These are phyloP conservation scores for Ceratocystis lukuohia DNA, from an alignment of 2,329 filamentous ascomycete genomes.

Conservation along the genomic window DNA sequence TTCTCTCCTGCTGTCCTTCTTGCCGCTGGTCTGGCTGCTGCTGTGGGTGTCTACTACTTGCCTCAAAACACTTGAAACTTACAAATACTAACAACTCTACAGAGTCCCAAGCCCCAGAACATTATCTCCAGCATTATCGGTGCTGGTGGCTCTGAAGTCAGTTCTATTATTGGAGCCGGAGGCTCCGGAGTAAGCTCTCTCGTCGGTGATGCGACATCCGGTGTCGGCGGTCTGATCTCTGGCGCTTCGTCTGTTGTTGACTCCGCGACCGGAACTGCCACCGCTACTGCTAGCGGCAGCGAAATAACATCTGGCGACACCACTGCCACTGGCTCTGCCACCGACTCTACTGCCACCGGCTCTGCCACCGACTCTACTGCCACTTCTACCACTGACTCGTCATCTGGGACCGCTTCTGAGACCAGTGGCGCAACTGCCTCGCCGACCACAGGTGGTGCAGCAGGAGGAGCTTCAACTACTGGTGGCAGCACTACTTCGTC, in stretches of 20 bases:
- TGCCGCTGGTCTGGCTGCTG: conserved; percentile 25
- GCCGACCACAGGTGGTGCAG: too few relatives aligned
- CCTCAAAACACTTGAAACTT: neutral
- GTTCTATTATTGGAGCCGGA: conserved; percentile 16
- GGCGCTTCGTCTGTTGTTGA: neutral
- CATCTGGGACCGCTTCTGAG: conserved; percentile 19
- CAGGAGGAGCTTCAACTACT: too few relatives aligned
- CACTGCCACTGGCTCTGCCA: conserved; percentile 15
- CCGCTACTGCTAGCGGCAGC: conserved; percentile 18
- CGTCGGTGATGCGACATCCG: conserved; percentile 16
- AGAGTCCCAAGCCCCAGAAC: conserved; percentile 11
- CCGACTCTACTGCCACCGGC: conserved; percentile 19
- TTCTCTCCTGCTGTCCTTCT: conserved; percentile 26
- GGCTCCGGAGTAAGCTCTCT: conserved; percentile 16
- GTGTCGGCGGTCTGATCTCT: neutral
- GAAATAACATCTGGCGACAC: conserved; percentile 15
- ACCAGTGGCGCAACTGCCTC: neutral
- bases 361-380: conserved; percentile 20
- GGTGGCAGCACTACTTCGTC: conserved; percentile 17
- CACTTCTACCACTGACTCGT: conserved; percentile 21
- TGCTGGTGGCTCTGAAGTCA: conserved; percentile 16
- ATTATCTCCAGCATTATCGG: conserved; percentile 16
- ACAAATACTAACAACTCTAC: neutral
- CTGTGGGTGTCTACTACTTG: conserved; percentile 22
- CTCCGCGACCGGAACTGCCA: conserved; percentile 17